Evolutionary conservation across 495 filamentous ascomycete genomes (phyloP).

Genomic region (Xylaria telfairii): DNA sequence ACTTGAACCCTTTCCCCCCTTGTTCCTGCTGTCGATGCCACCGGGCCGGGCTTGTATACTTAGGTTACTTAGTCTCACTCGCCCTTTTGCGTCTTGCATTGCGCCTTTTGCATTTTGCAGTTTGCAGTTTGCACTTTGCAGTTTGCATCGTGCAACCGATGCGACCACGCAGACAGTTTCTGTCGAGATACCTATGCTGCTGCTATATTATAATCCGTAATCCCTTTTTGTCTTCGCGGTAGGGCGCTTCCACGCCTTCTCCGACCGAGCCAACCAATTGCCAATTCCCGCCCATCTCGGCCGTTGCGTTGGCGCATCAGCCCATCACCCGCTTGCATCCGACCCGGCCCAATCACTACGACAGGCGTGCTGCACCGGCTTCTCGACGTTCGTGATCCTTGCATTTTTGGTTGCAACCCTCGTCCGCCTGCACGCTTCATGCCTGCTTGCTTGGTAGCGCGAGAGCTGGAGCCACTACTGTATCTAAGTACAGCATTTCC

Average conservation of each 20-base stretch:
- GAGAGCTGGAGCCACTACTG: slow-evolving; percentile 14
- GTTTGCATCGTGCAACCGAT: neutral
- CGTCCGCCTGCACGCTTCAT: neutral
- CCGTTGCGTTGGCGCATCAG: neutral
- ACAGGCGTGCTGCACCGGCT: slow-evolving; percentile 8
- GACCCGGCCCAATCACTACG: slow-evolving; percentile 22
- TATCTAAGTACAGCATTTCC: slow-evolving; percentile 4
- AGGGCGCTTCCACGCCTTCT: neutral
- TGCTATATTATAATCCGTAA: neutral
- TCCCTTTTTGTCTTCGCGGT: neutral
- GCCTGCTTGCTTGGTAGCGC: slow-evolving; percentile 7
- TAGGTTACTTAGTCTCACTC: too few relatives aligned
- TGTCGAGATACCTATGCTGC: neutral
- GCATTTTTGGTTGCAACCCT: neutral
- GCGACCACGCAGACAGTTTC: neutral
- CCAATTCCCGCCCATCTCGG: slow-evolving; percentile 6
- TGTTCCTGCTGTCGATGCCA: neutral
- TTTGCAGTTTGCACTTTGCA: neutral
- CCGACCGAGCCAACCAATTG: neutral
- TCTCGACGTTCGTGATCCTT: slow-evolving; percentile 12
- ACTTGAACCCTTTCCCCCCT: neutral
- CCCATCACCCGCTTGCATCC: slow-evolving; percentile 12
- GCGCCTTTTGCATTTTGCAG: neutral
- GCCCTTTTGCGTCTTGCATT: neutral
- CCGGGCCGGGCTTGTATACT: neutral